Conservation (phyloP, 768 basidiomycete species). For the Asterophora lycoperdoides region DNA sequence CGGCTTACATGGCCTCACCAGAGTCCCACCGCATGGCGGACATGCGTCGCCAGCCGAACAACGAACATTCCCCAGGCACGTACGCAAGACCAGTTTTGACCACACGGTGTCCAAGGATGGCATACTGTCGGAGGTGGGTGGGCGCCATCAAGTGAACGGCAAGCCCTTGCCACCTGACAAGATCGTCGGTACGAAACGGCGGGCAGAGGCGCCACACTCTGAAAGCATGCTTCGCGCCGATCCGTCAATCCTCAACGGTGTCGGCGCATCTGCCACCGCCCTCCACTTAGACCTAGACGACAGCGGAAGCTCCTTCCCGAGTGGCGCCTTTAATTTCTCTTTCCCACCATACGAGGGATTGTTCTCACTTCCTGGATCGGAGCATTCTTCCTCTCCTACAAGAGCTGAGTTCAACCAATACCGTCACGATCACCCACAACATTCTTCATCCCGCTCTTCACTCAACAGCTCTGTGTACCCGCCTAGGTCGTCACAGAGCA, state of each 20-base stretch:
- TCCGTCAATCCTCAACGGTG: slow-evolving; percentile 52
- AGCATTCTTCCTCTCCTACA: slow-evolving; percentile 22
- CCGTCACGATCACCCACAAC: slow-evolving; percentile 11
- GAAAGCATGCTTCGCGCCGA: slow-evolving; percentile 80
- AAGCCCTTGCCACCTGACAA: slow-evolving; percentile 65
- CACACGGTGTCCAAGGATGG: slow-evolving; percentile 78
- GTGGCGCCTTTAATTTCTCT: slow-evolving; percentile 67
- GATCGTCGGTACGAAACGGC: slow-evolving; percentile 68
- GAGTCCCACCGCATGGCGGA: slow-evolving; percentile 33
- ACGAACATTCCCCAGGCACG: slow-evolving; percentile 74
- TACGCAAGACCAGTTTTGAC: slow-evolving; percentile 93
- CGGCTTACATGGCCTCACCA: slow-evolving; percentile 57
- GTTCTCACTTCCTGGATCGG: slow-evolving; percentile 45
- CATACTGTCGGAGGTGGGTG: slow-evolving; percentile 52
- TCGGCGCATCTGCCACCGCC: slow-evolving; percentile 9
- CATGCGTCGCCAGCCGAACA: slow-evolving; percentile 30
- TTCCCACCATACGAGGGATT: slow-evolving; percentile 62
- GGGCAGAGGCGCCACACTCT: slow-evolving; percentile 74
- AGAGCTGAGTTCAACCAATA: slow-evolving; percentile 13
- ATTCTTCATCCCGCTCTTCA: slow-evolving; percentile 20
- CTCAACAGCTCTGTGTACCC: slow-evolving; percentile 20
- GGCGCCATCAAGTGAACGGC: slow-evolving; percentile 79
- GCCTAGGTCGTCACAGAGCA: slow-evolving; percentile 21
- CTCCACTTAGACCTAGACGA: slow-evolving; percentile 32
- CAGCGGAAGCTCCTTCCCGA: slow-evolving; percentile 54